phyloP scores from a whole-genome alignment of 2,329 filamentous ascomycete species.

The Diplodia scrobiculata region DNA sequence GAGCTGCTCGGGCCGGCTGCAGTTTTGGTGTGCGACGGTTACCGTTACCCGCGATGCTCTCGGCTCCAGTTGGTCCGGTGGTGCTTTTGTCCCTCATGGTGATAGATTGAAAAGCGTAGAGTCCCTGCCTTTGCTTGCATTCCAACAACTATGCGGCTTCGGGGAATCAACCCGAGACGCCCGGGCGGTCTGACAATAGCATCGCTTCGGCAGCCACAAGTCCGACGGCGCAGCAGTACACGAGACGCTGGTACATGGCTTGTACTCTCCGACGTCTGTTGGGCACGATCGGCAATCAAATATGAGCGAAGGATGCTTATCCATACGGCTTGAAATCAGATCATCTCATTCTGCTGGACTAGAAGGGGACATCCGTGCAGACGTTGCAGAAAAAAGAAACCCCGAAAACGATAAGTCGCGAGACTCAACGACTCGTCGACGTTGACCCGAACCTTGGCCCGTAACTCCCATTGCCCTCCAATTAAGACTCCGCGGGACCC shows the following conservation, averaged over 20 bases:
- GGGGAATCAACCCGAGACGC: constrained; percentile 3
- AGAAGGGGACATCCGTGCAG: not conserved
- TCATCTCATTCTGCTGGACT: not conserved
- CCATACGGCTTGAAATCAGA: not conserved
- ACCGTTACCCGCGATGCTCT: constrained; percentile 7
- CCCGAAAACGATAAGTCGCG: constrained; percentile 5
- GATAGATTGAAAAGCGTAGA: not conserved
- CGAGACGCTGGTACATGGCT: not conserved
- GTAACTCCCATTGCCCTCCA: constrained; percentile 13
- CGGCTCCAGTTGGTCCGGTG: not conserved
- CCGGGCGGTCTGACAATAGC: constrained; percentile 7
- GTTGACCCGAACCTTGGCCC: constrained; percentile 5
- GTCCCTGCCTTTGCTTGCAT: not conserved
- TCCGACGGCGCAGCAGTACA: constrained; percentile 9
- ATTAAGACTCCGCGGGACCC: constrained; percentile 6
- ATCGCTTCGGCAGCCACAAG: not conserved
- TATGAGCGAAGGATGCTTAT: not conserved
- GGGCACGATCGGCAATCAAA: not conserved
- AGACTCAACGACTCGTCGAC: constrained; percentile 15
- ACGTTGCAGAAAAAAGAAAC: constrained; percentile 7
- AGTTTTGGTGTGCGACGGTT: constrained; percentile 2
- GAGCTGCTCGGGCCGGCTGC: not conserved
- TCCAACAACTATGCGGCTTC: not conserved
- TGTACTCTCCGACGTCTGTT: not conserved
- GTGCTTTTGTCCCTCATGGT: not conserved